A percentile compares a stretch with the other conserved stretches of the same genome.
Evolutionary conservation across 495 filamentous ascomycete species (phyloP).

Genomic region (Penicillium longicatenatum): DNA sequence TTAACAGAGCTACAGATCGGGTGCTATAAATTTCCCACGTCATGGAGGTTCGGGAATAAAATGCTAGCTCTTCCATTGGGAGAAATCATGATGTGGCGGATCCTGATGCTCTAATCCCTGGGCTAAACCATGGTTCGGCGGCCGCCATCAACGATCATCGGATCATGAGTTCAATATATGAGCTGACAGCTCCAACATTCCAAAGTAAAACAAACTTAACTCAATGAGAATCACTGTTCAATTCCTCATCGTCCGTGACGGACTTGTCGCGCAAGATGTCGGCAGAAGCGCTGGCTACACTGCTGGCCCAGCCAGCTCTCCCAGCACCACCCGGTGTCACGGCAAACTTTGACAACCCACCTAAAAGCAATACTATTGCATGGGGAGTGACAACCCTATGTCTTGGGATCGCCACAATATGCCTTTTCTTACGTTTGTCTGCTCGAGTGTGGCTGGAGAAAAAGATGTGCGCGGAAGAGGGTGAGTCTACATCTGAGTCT

Average conservation of each 20-base stretch:
- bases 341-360: constrained; percentile 33
- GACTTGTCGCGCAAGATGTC: constrained; percentile 7
- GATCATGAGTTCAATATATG: neutral
- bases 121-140: neutral
- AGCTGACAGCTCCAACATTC: neutral
- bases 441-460: constrained; percentile 20
- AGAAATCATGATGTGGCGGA: neutral
- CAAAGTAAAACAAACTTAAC: too few species aligned
- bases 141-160: neutral
- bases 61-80: neutral
- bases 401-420: constrained; percentile 19
- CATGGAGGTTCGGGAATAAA: too few species aligned
- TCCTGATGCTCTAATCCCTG: neutral
- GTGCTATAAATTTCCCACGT: too few species aligned
- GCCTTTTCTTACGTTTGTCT: constrained; percentile 16
- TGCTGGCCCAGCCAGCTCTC: constrained; percentile 21
- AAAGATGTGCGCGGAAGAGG: constrained; percentile 20
- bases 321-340: constrained; percentile 21
- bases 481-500: constrained; percentile 8
- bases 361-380: constrained; percentile 28
- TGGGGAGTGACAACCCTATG: constrained; percentile 26
- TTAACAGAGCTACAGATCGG: too few species aligned
- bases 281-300: constrained; percentile 10
- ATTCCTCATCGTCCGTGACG: neutral
- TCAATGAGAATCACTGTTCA: neutral